Evolutionary conservation across 1,139 yeast species (phyloP).

Genomic region (Meyerozyma guilliermondii): DNA sequence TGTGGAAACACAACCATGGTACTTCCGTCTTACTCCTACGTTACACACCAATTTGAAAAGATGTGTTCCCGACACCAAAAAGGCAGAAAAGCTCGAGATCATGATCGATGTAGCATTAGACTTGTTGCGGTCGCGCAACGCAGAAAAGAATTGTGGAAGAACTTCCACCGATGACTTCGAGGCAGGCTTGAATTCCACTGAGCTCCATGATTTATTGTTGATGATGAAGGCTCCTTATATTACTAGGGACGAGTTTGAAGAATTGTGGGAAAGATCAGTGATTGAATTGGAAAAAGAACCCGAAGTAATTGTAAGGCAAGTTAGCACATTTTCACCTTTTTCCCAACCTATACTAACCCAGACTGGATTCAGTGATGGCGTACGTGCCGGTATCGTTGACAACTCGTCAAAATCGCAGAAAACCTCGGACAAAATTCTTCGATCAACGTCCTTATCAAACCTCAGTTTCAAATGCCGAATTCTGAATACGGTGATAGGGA

Average conservation of each 20-base stretch:
- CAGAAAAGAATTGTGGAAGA: conserved; percentile 62
- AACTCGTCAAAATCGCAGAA: conserved; percentile 27
- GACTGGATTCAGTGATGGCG: conserved; percentile 24
- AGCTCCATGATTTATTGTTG: conserved; percentile 55
- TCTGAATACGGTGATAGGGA: conserved; percentile 49
- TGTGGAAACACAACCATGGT: conserved; percentile 50
- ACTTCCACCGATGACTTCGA: conserved; percentile 30
- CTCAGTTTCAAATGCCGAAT: conserved; percentile 57
- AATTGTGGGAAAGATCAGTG: conserved; percentile 68
- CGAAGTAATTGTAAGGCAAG: conserved; percentile 85
- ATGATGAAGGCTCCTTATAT: conserved; percentile 56
- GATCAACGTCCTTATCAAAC: conserved; percentile 70
- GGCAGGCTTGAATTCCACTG: conserved; percentile 50
- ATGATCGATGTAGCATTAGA: conserved; percentile 67
- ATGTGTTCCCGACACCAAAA: conserved; percentile 77
- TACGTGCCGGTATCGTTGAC: conserved; percentile 24
- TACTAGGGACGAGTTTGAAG: conserved; percentile 71
- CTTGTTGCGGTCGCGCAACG: conserved; percentile 64
- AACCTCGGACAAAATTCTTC: conserved; percentile 47
- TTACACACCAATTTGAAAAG: conserved; percentile 37
- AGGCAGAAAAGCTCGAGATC: conserved; percentile 62
- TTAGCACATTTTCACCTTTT: conserved; percentile 16
- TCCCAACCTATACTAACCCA: conserved; percentile 19
- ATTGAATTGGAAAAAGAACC: conserved; percentile 65
- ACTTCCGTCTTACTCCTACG: conserved; percentile 52